phyloP scores from a whole-genome alignment of 176 grass and related monocot genomes.

The Juncus inflexus region DNA sequence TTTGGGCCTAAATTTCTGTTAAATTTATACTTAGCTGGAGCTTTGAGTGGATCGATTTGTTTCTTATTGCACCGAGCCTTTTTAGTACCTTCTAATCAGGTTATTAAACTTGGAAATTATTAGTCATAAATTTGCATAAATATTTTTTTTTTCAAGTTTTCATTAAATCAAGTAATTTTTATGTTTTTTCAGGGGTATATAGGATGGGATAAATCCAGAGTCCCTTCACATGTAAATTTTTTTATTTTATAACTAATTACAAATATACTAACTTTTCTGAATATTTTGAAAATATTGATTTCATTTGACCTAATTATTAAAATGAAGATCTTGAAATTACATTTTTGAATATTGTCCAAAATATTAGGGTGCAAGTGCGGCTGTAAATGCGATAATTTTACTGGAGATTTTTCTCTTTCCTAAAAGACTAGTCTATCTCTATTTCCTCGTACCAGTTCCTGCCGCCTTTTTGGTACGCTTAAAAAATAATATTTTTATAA shows the following conservation, averaged over 20 bases:
- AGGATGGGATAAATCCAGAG: conserved; percentile 59
- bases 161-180: conserved; percentile 16
- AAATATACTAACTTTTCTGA: conserved; percentile 7
- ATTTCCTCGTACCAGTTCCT: conserved; percentile 70
- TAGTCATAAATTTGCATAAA: conserved; percentile 10
- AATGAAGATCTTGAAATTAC: neutral
- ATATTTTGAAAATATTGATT: too few species aligned
- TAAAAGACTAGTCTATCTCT: conserved; percentile 64
- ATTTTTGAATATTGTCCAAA: conserved; percentile 22
- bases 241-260: conserved; percentile 20
- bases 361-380: conserved; percentile 87
- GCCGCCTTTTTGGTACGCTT: conserved; percentile 60
- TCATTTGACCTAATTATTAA: too few species aligned
- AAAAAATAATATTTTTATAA: neutral
- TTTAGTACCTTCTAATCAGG: conserved; percentile 43
- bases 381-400: conserved; percentile 83
- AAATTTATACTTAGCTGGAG: conserved; percentile 67
- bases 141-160: conserved; percentile 20
- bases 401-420: conserved; percentile 78
- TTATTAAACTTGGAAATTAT: conserved; percentile 17
- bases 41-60: conserved; percentile 67
- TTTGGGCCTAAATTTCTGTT: conserved; percentile 80
- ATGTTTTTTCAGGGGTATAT: conserved; percentile 49
- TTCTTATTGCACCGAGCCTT: conserved; percentile 75
- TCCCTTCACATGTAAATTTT: conserved; percentile 53